Evolutionary conservation across 2,329 filamentous ascomycete genomes (phyloP), one percentile per base, ranked within the genome.

Genomic region (Cercospora janseana): DNA sequence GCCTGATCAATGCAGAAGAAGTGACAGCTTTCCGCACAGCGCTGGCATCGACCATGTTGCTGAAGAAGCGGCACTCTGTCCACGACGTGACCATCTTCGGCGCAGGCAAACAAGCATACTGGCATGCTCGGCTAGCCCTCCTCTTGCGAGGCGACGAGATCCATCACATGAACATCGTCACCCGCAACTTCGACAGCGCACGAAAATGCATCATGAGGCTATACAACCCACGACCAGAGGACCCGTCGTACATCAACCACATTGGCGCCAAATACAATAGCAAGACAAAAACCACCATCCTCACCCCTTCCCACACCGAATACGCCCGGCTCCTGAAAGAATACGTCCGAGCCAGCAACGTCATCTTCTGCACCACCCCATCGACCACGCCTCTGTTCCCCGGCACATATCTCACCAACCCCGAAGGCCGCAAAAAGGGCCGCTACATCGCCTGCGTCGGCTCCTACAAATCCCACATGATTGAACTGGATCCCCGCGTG

Each of bases 341-440:
- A 28, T 81, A 88, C 42, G 75, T 96, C 43, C 75, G 82, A 28
- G 80, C 80, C 6, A 81, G 87, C 0, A 88, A 93, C 61, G 85
- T 87, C 7, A 86, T 97, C 28, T 93, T 95, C 71, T 92, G 88
- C 71, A 95, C 88, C 58, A 95, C 90, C 1, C 88, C 91, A 0
- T 86, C 83, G 1, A 79, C 77, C 0, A 74, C 79, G 26, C 86
- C 87, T 1, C 73, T 96, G 1, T 97, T 96, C 64, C 86, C 91
- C 0, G 75, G 78, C 0, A 70, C 77, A 8, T 83, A 87, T 54
- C 75, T 96, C 43, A 94, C 87, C 0, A 86, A 79, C 49, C 77
- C 79, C 5, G 84, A 87, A 58, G 86, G 83, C 0, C 71, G 85
- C 23, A 80, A 78, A 58, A 88, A 87, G 65, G 85, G 86, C 2